phyloP scores from a whole-genome alignment of 1,284 basidiomycete genomes.

The Irpex sp. region DNA sequence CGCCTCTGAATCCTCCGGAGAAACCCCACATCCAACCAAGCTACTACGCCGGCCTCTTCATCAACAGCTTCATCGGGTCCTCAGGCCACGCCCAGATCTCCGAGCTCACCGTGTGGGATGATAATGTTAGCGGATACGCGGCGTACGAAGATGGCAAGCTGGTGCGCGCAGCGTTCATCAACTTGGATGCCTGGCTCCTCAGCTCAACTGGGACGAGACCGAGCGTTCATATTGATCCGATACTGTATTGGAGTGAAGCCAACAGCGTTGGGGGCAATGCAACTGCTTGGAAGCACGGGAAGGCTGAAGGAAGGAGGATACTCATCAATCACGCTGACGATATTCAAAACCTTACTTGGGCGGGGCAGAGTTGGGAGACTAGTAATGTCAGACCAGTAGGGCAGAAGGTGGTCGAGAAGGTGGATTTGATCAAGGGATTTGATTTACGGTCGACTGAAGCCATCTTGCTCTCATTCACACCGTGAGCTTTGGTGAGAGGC shows the following conservation, averaged over 20 bases:
- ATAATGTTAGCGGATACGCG: conserved; percentile 59
- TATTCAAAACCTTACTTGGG: conserved; percentile 53
- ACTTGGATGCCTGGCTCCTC: conserved; percentile 48
- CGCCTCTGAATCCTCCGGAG: conserved; percentile 39
- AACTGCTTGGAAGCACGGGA: conserved; percentile 15
- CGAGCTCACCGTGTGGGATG: conserved; percentile 49
- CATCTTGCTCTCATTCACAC: conserved; percentile 36
- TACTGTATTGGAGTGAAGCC: conserved; percentile 25
- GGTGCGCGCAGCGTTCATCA: conserved; percentile 52
- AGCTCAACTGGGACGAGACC: conserved; percentile 30
- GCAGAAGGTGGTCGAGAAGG: conserved; percentile 29
- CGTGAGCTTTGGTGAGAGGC: neutral
- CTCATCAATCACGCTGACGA: conserved; percentile 51
- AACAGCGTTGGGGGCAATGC: conserved; percentile 21
- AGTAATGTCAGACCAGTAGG: conserved; percentile 44
- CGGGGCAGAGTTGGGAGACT: conserved; percentile 60
- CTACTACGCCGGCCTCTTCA: conserved; percentile 36
- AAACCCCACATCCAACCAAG: conserved; percentile 44
- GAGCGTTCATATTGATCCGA: conserved; percentile 41
- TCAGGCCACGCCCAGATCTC: conserved; percentile 41
- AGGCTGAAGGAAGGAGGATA: conserved; percentile 11
- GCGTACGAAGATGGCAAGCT: conserved; percentile 48
- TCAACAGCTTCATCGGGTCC: conserved; percentile 42
- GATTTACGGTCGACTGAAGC: conserved; percentile 55
- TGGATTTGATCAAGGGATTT: conserved; percentile 39